Evolutionary conservation across 2,329 filamentous ascomycete species (phyloP).

Genomic region (Sphaerostilbella broomeana): DNA sequence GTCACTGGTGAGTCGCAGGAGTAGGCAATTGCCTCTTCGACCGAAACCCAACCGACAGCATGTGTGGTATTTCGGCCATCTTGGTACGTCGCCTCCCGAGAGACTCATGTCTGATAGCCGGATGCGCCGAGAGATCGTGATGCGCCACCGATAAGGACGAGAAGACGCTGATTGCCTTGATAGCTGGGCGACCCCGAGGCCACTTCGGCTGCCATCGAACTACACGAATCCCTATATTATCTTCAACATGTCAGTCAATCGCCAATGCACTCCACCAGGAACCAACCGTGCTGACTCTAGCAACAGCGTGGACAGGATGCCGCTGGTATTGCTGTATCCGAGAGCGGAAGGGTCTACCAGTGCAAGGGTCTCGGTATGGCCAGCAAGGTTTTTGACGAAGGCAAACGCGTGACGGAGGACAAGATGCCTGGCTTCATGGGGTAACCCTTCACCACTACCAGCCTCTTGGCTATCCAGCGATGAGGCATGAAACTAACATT

Average conservation of each 20-base stretch:
- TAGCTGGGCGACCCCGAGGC: constrained; percentile 29
- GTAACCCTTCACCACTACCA: constrained; percentile 27
- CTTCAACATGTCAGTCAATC: constrained; percentile 45
- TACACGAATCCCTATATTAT: constrained; percentile 66
- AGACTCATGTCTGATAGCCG: neutral
- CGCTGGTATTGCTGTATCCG: constrained; percentile 71
- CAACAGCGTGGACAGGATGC: constrained; percentile 76
- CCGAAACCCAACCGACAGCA: neutral
- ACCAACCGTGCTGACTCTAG: constrained; percentile 22
- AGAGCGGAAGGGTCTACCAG: constrained; percentile 77
- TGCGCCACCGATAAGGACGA: neutral
- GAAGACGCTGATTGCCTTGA: neutral
- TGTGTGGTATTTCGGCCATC: constrained; percentile 11
- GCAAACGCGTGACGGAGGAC: constrained; percentile 53
- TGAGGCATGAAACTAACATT: neutral
- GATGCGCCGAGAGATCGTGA: neutral
- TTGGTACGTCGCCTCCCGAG: constrained; percentile 7
- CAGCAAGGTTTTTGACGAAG: constrained; percentile 66
- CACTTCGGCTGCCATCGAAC: constrained; percentile 50
- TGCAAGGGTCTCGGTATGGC: constrained; percentile 86
- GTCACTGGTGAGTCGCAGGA: no score
- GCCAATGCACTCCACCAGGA: constrained; percentile 11
- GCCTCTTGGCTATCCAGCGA: neutral
- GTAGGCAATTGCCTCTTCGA: no score
- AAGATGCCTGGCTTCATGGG: constrained; percentile 1